Evolutionary conservation across 106 monocot genomes (phyloP).

Genomic region (Posidonia australis): DNA sequence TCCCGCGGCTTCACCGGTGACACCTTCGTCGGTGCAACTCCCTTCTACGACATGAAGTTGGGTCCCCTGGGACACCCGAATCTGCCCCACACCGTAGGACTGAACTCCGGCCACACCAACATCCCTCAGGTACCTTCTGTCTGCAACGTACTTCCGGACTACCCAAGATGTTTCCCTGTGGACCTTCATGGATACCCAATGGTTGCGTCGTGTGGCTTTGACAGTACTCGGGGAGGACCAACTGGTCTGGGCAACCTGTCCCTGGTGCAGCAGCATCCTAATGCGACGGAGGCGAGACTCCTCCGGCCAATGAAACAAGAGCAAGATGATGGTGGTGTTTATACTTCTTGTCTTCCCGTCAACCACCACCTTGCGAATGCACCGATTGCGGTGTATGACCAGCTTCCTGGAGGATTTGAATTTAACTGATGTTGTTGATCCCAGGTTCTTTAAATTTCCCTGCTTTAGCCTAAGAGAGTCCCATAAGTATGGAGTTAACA

Average conservation of each 20-base stretch:
- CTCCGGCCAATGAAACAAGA: background rate
- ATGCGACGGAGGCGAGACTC: background rate
- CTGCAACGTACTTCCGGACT: background rate
- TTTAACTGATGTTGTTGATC: too few relatives aligned
- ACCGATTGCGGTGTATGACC: background rate
- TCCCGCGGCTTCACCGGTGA: too few relatives aligned
- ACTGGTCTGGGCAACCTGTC: background rate
- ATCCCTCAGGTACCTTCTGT: background rate
- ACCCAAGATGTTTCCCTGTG: background rate
- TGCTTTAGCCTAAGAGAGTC: too few relatives aligned
- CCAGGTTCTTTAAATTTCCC: too few relatives aligned
- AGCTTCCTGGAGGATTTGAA: background rate
- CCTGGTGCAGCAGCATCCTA: background rate
- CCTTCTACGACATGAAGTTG: too few relatives aligned
- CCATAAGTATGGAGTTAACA: too few relatives aligned
- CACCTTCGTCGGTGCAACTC: too few relatives aligned
- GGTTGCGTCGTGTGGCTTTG: background rate
- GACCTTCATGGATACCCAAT: background rate
- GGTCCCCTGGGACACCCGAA: too few relatives aligned
- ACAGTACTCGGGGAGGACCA: background rate
- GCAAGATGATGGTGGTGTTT: background rate
- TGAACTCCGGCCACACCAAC: background rate
- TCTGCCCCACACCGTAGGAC: too few relatives aligned
- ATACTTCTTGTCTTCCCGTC: background rate
- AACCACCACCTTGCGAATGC: background rate